phyloP scores from a whole-genome alignment of 1,284 basidiomycete genomes.

The Malassezia equina region DNA sequence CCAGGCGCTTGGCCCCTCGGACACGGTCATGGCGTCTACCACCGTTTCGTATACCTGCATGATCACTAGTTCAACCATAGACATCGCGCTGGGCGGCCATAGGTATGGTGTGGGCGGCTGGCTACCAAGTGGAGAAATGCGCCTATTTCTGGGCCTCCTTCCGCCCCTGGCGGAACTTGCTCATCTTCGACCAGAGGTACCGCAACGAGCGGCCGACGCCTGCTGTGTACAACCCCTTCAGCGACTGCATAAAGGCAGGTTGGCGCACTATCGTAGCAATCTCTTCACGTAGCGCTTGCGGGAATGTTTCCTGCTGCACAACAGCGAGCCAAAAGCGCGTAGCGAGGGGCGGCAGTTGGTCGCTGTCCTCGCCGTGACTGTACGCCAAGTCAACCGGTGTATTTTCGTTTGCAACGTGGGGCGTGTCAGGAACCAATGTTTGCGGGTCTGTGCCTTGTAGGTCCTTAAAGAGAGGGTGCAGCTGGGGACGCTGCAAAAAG shows the following conservation, averaged over 20 bases:
- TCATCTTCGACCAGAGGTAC: constrained; percentile 40
- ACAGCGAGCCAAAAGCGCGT: constrained; percentile 31
- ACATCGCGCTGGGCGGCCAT: too few species aligned
- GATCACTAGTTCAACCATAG: too few species aligned
- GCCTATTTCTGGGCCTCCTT: neutral
- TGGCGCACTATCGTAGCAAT: constrained; percentile 33
- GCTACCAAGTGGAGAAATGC: neutral
- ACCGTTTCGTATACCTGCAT: too few species aligned
- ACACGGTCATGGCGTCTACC: too few species aligned
- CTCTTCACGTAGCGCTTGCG: constrained; percentile 25
- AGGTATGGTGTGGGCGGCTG: too few species aligned
- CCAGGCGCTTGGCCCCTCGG: too few species aligned
- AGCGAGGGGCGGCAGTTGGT: constrained; percentile 11
- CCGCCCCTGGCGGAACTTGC: constrained; percentile 23
- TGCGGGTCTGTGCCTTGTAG: constrained; percentile 1
- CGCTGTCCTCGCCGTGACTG: neutral
- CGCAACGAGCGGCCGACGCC: constrained; percentile 33
- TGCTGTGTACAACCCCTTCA: constrained; percentile 46
- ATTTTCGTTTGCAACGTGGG: constrained; percentile 11
- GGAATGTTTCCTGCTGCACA: constrained; percentile 28
- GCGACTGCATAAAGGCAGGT: constrained; percentile 36
- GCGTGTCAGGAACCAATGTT: constrained; percentile 16
- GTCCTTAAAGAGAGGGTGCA: constrained; percentile 31
- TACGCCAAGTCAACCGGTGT: neutral
- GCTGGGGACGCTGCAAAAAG: constrained; percentile 5